Conservation (phyloP, 306 rosid species). For the Quercus robur region DNA sequence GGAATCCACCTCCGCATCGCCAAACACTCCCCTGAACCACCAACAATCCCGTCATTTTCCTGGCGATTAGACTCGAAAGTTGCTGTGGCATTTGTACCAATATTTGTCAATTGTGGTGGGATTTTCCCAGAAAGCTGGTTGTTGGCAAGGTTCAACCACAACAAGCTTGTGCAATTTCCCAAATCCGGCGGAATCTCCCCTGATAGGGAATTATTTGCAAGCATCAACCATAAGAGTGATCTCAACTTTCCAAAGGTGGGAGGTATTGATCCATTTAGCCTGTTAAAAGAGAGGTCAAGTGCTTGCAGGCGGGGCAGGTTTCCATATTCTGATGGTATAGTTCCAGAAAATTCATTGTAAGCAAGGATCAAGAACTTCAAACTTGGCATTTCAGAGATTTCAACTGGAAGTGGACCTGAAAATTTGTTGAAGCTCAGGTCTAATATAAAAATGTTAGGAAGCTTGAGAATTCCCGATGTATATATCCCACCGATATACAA, state of each 20-base stretch:
- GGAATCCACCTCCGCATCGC: constrained; percentile 96
- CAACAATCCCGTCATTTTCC: constrained; percentile 18
- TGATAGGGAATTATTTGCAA: constrained; percentile 61
- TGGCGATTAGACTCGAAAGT: constrained; percentile 59
- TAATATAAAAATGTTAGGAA: constrained; percentile 49
- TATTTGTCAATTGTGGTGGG: constrained; percentile 59
- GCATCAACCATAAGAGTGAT: constrained; percentile 91
- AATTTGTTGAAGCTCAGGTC: constrained; percentile 72
- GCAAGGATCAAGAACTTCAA: constrained; percentile 64
- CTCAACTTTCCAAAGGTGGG: constrained; percentile 64
- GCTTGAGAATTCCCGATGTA: constrained; percentile 65
- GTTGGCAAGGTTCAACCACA: constrained; percentile 91
- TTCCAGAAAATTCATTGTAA: constrained; percentile 62
- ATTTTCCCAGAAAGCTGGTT: constrained; percentile 63
- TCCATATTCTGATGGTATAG: constrained; percentile 66
- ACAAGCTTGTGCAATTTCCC: constrained; percentile 76
- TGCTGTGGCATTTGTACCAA: constrained; percentile 51
- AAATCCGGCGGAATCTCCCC: constrained; percentile 76
- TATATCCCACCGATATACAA: constrained; percentile 60
- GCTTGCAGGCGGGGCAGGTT: constrained; percentile 60
- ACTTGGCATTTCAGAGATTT: constrained; percentile 59
- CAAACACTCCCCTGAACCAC: constrained; percentile 83
- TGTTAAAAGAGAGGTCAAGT: constrained; percentile 74
- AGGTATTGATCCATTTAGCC: constrained; percentile 68
- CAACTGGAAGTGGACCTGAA: constrained; percentile 74